Evolutionary conservation across 1,139 yeast genomes (phyloP), one percentile per base, ranked within the genome.

Genomic region (Saccharomyces uvarum): DNA sequence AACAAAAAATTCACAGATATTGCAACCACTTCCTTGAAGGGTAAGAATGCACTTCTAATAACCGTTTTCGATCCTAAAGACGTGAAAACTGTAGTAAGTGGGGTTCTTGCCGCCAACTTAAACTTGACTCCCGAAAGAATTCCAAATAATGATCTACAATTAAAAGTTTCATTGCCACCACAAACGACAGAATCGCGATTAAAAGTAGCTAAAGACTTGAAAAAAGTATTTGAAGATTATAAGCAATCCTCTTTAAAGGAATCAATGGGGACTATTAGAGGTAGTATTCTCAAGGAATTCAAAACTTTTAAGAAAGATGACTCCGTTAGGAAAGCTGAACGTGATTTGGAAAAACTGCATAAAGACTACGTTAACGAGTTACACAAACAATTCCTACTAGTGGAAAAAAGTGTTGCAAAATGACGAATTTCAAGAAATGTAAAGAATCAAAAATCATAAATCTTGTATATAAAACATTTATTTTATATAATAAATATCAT

Each of bases 61-160:
- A 89, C 96, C 0, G 93, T 90, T 1, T 91, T 85, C 69, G 97
- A 90, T 63, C 95, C 96, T 9, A 75, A 75, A 52, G 79, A 88
- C 61, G 78, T 82, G 28, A 86, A 88, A 64, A 77, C 80, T 58
- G 80, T 91, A 28, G 77, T 86, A 50, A 83, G 88, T 57, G 77
- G 90, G 0, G 83, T 91, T 46, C 70, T 89, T 57, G 85, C 80
- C 1, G 77, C 91, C 0, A 81, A 80, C 11, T 71, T 88, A 67
- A 87, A 88, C 63, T 73, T 91, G 75, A 88, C 86, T 57, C 96
- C 97, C 0, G 90, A 86, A 64, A 75, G 77, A 27, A 91, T 88
- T 59, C 81, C 88, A 2, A 73, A 80, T 53, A 87, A 86, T 65
- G 83, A 83, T 51, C 95, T 87, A 68, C 78, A 85, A 42, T 74